phyloP scores from a whole-genome alignment of 1,139 yeast genomes.

The Candida neerlandica region DNA sequence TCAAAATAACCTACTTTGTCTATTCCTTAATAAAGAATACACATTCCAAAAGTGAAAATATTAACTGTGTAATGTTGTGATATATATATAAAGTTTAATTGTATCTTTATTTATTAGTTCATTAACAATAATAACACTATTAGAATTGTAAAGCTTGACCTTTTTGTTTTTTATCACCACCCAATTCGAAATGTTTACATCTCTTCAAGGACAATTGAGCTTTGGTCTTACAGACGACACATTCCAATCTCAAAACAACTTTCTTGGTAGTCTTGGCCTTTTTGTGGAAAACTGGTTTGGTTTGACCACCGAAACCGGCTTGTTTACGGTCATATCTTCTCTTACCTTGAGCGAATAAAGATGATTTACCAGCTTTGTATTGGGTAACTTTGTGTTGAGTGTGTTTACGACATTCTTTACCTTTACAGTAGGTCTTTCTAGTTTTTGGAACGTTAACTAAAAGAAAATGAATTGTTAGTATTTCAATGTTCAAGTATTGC shows the following conservation, averaged over 20 bases:
- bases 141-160: constrained; percentile 97
- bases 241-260: constrained; percentile 99
- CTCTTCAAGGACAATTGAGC: constrained; percentile 97
- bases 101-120: constrained; percentile 4
- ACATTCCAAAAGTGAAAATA: constrained; percentile 1
- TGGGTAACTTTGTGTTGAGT: constrained; percentile 99
- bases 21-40: background rate
- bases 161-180: constrained; percentile 99
- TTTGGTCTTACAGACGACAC: constrained; percentile 98
- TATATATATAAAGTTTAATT: constrained; percentile 1
- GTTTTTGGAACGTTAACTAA: constrained; percentile 99
- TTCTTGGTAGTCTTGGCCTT: constrained; percentile 99
- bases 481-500: background rate
- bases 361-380: constrained; percentile 99
- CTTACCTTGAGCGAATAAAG: constrained; percentile 99
- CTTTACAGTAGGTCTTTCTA: constrained; percentile 99
- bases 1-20: background rate
- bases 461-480: constrained; percentile 24
- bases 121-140: constrained; percentile 24
- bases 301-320: constrained; percentile 99
- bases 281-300: constrained; percentile 99
- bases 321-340: constrained; percentile 99
- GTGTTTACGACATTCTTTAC: constrained; percentile 99
- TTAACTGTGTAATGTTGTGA: background rate
- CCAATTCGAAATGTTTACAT: constrained; percentile 99